Conservation (phyloP, 768 basidiomycete species). For the Multifurca ochricompacta region DNA sequence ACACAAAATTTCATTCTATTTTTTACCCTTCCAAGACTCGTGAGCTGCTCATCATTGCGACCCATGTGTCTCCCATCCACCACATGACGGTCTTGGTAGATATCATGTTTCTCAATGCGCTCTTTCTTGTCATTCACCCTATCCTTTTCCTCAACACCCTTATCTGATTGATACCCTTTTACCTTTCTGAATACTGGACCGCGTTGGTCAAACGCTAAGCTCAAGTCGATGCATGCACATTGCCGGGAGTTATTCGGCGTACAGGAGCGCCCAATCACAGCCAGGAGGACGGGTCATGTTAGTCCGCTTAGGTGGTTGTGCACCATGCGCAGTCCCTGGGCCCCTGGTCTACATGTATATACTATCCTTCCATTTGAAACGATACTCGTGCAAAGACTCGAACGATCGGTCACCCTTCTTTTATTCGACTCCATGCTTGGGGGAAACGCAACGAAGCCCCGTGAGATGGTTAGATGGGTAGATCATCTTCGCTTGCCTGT, state of each 20-base stretch:
- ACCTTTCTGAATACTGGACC: constrained; percentile 1
- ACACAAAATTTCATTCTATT: no score
- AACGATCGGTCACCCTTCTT: constrained; percentile 7
- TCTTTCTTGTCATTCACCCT: neutral
- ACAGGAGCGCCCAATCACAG: neutral
- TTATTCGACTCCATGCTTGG: constrained; percentile 6
- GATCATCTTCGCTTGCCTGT: constrained; percentile 13
- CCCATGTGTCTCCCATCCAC: neutral
- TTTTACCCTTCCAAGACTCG: neutral
- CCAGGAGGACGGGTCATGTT: constrained; percentile 11
- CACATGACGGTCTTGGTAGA: neutral
- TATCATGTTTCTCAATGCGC: neutral
- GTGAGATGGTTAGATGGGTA: neutral
- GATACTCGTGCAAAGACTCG: neutral
- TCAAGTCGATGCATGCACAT: constrained; percentile 1
- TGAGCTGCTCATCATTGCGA: neutral
- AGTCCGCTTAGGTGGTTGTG: neutral
- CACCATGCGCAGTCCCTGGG: neutral
- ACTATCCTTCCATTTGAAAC: constrained; percentile 1
- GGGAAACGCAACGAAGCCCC: neutral
- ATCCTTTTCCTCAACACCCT: neutral
- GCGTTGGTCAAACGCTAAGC: neutral
- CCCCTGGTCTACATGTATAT: neutral
- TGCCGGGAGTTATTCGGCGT: constrained; percentile 7
- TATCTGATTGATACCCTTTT: constrained; percentile 9